Evolutionary conservation across 2,329 filamentous ascomycete genomes (phyloP).

Genomic region (Pseudopyrenochaeta lycopersici): DNA sequence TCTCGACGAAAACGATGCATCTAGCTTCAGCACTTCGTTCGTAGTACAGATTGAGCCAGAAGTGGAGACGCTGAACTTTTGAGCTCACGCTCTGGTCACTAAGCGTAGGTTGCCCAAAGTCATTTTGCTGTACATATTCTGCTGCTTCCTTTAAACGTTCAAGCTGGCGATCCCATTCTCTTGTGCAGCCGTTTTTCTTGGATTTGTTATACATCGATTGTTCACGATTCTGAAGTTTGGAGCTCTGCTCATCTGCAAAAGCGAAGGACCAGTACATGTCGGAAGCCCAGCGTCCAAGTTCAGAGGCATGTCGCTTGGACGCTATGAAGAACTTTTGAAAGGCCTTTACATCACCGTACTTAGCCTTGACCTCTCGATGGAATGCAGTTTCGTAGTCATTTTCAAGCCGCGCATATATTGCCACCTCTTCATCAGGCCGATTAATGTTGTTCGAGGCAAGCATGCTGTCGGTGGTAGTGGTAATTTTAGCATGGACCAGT

Average conservation of each 20-base stretch:
- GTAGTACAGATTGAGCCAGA: conserved; percentile 71
- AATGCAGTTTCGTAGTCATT: conserved; percentile 70
- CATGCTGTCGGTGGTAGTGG: conserved; percentile 72
- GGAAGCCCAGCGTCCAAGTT: conserved; percentile 84
- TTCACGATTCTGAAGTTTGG: conserved; percentile 68
- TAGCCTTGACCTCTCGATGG: conserved; percentile 63
- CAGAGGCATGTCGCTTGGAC: conserved; percentile 66
- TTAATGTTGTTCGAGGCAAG: conserved; percentile 67
- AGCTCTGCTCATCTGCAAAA: conserved; percentile 69
- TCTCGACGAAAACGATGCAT: conserved; percentile 89
- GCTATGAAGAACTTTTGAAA: conserved; percentile 68
- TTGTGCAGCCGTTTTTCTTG: conserved; percentile 34
- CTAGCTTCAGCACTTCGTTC: conserved; percentile 64
- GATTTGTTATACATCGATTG: conserved; percentile 50
- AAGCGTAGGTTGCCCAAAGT: conserved; percentile 53
- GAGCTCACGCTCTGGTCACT: conserved; percentile 66
- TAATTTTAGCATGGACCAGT: conserved; percentile 82
- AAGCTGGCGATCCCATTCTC: conserved; percentile 63
- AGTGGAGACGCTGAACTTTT: conserved; percentile 73
- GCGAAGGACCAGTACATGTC: conserved; percentile 81
- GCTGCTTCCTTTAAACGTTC: conserved; percentile 67
- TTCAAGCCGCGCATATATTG: conserved; percentile 64
- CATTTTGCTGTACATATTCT: conserved; percentile 63
- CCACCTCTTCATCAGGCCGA: conserved; percentile 67
- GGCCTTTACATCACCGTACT: conserved; percentile 61